Evolutionary conservation across 331 rosid species (phyloP).

Genomic region (Rosa hybrid): DNA sequence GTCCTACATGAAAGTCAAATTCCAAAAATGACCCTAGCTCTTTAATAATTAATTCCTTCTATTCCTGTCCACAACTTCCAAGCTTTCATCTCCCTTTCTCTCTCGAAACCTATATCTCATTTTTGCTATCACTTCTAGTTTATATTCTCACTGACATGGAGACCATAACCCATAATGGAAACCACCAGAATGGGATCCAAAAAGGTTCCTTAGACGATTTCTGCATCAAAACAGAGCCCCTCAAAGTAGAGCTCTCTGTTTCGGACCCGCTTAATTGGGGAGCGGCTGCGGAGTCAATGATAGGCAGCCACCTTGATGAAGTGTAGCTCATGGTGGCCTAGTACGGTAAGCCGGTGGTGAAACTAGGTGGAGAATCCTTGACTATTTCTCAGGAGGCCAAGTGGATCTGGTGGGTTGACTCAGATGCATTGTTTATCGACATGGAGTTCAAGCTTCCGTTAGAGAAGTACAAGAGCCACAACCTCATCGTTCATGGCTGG

Average conservation of each 20-base stretch:
- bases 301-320: constrained; percentile 81
- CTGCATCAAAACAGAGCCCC: constrained; percentile 31
- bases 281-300: constrained; percentile 59
- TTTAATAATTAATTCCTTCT: too few species aligned
- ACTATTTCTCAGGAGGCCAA: constrained; percentile 76
- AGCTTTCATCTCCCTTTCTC: not conserved
- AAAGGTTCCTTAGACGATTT: constrained; percentile 32
- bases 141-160: constrained; percentile 9
- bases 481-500: too few species aligned
- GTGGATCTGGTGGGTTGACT: too few species aligned
- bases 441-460: too few species aligned
- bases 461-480: too few species aligned
- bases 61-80: not conserved
- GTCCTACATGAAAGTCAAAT: too few species aligned
- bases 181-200: constrained; percentile 18
- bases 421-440: too few species aligned
- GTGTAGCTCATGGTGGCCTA: constrained; percentile 87
- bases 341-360: constrained; percentile 59
- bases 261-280: constrained; percentile 79
- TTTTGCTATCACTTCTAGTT: not conserved
- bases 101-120: not conserved
- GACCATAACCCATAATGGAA: constrained; percentile 11
- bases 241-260: not conserved
- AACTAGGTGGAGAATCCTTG: constrained; percentile 67
- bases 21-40: too few species aligned